Conservation (phyloP, 2,329 filamentous ascomycete genomes). For the Pleomassaria siparia region DNA sequence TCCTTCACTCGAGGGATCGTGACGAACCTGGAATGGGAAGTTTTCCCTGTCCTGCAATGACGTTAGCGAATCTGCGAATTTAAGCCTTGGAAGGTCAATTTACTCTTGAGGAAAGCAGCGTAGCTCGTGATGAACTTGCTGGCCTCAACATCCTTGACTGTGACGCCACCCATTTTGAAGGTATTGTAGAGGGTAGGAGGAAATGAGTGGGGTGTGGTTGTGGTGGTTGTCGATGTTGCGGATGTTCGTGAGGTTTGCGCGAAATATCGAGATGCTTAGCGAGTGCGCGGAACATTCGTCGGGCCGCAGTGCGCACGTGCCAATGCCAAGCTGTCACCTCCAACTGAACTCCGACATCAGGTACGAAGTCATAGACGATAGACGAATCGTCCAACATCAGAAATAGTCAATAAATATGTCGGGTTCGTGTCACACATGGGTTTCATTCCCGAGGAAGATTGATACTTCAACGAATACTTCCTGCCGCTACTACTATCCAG, state of each 20-base stretch:
- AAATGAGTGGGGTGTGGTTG: slow-evolving; percentile 8
- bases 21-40: slow-evolving; percentile 66
- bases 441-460: too few relatives aligned
- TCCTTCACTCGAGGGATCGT: slow-evolving; percentile 41
- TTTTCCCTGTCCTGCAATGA: slow-evolving; percentile 26
- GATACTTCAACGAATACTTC: too few relatives aligned
- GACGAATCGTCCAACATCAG: too few relatives aligned
- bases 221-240: slow-evolving; percentile 8
- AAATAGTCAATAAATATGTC: too few relatives aligned
- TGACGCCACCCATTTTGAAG: slow-evolving; percentile 79
- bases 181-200: slow-evolving; percentile 41
- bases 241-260: background rate
- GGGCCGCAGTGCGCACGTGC: background rate
- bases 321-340: too few relatives aligned
- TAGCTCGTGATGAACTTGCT: slow-evolving; percentile 87
- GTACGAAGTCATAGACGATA: too few relatives aligned
- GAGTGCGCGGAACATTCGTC: slow-evolving; percentile 1
- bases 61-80: background rate
- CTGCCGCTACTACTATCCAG: too few relatives aligned
- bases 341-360: too few relatives aligned
- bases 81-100: slow-evolving; percentile 80
- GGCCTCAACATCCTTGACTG: slow-evolving; percentile 85
- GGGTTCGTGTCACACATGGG: too few relatives aligned
- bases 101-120: slow-evolving; percentile 90
- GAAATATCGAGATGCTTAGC: slow-evolving; percentile 1